These are phyloP conservation scores for Paraurostyla sp. DNA, from an alignment of 73 alveolate species.

Conservation along the genomic window DNA sequence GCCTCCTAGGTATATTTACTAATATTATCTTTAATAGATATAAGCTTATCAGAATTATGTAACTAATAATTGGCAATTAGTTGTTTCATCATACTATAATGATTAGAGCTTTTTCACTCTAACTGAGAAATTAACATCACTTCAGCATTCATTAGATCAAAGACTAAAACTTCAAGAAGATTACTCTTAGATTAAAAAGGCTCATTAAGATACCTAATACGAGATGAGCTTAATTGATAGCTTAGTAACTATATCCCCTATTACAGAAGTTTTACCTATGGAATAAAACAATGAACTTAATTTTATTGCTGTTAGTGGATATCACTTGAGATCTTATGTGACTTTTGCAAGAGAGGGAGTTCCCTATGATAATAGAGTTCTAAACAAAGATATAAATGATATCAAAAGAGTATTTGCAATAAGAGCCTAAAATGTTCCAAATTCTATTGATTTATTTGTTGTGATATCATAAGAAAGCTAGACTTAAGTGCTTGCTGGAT, in stretches of 20 bases:
- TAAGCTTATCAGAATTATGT: not conserved
- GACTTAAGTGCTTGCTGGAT: not conserved
- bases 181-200: not conserved
- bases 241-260: slow-evolving; percentile 36
- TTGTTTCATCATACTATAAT: slow-evolving; percentile 43
- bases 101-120: not conserved
- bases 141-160: not conserved
- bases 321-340: not conserved
- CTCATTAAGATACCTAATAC: not conserved
- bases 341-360: slow-evolving; percentile 34
- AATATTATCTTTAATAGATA: not conserved
- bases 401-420: slow-evolving; percentile 28
- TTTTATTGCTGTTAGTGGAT: slow-evolving; percentile 14
- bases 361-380: slow-evolving; percentile 20
- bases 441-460: not conserved
- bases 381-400: not conserved
- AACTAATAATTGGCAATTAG: not conserved
- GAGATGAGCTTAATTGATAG: not conserved
- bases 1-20: slow-evolving; percentile 10
- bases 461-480: not conserved
- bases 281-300: slow-evolving; percentile 4
- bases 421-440: not conserved
- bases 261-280: slow-evolving; percentile 3
- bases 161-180: slow-evolving; percentile 11
- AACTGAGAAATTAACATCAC: not conserved